Base-by-base conservation (phyloP, 768 basidiomycete genomes). In the Mycena olivaceomarginata region DNA sequence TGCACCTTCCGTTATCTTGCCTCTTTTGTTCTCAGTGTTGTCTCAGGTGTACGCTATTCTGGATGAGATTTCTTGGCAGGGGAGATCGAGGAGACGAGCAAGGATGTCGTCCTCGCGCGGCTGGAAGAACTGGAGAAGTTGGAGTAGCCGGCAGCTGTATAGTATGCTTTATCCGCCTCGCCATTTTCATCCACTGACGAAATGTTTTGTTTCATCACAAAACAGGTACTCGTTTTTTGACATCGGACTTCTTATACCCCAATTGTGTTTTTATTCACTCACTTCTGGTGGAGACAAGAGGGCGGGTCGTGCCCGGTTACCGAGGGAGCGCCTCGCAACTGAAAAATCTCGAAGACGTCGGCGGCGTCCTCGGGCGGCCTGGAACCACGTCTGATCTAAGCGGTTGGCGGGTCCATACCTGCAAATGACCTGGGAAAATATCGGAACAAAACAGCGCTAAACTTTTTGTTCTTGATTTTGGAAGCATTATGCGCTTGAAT, bases 11-110 rank as follows among this genome's bases (percentile, higher is more conserved):
- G 70, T 41, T 57, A n/a, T 18, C 20, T 15, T 9, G 8, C 15
- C 39, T 37, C 31, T 11, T 46, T 8, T 9, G 11, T 39, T 67
- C 15, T 18, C 13, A 20, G 9, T 20, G 10, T 22, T n/a, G 12
- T 31, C n/a, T 45, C 13, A 98, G 96, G 98, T 99, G 9, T 99
- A 99, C 82, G 97, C 98, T 4, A 99, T 99, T 70, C 89, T 99
- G 72, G 98, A 99, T 83, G 98, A 99, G 83, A 96, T 99, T 68
- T 99, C 88, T 90, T 99, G 16, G 98, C 98, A 4, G 98, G 98
- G 6, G 98, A 99, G 87, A 95, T 99, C 56, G 98, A 99, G 85
- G 98, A 99, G 86, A 99, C 98, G 45, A 97, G 96, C 84, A 99
- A 99, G 83, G 96, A 97, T 70, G 98, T 99, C 40, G 98, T 99